Evolutionary conservation across 345 rosid species (phyloP), one percentile per base, ranked within the genome.

Genomic region (Arabis hirsuta): DNA sequence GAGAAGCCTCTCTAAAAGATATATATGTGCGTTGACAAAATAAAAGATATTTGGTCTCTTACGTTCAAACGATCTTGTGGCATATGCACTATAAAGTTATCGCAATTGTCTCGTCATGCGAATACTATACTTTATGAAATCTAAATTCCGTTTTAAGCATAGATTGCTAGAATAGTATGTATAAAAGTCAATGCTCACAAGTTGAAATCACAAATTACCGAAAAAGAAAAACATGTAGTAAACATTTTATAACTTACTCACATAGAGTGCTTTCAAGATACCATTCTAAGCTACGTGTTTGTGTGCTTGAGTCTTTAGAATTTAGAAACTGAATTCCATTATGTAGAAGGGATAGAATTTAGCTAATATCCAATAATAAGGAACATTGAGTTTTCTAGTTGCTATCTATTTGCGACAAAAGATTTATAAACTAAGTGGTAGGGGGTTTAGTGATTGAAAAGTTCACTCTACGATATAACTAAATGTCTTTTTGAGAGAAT

Each of bases 161-260:
- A 14, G 19, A 44, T 32, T 62, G 48, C 63, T 44, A 22, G 31
- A 55, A 24, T 45, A 24, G 0, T 34, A 26, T 55, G 57, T 45
- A 36, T 36, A 16, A 26, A 63, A 55, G 71, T 73, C 71, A 64
- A 73, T 42, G 12, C 57, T 11, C 44, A 55, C 24, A 36, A 46
- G 45, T 9, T 47, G 72, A 57, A 26, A 65, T 56, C 72, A 56
- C 19, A 39, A 39, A 22, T 46, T 56, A 29, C 77, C 29, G 27
- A 4, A 50, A 65, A 26, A 47, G 53, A 12, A 65, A 47, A 65
- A 65, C 72, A 65, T 65, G 52, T 65, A 55, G 65, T 43, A 46
- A 55, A 63, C 76, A 55, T 45, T 54, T 64, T 12, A 24, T 11
- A 63, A 55, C 57, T 55, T 73, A 6, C 65, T 52, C 44, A 61